Evolutionary conservation across 768 basidiomycete species (phyloP), one percentile per base, ranked within the genome.

Genomic region (Auricularia heimuer): DNA sequence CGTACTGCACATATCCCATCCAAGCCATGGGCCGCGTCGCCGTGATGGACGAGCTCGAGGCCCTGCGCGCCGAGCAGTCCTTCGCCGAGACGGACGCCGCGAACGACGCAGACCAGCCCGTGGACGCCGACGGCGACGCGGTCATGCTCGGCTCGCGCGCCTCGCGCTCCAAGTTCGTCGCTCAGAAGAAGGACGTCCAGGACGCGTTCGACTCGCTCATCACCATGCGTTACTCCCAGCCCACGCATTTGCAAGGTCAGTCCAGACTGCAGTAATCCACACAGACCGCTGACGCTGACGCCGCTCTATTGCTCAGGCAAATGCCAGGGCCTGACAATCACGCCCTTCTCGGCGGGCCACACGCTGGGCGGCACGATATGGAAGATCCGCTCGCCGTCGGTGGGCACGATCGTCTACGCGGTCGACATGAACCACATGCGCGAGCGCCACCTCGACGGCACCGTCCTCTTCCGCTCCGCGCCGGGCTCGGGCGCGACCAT

Each of bases 331-430:
- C 78, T 95, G 70, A 95, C 94, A 1, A 91, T 99, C 68, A 95
- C 94, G 18, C 94, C 97, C 1, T 97, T 94, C 76, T 89, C 91
- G 70, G 90, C 94, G 12, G 97, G 96, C 0, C 95, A 98, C 74
- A 92, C 92, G 0, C 83, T 99, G 16, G 97, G 97, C 66, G 97
- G 96, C 54, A 93, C 95, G 4, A 90, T 99, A 68, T 98, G 94
- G 94, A 98, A 98, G 73, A 90, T 99, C 67, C 87, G 97, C n/a
- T 98, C 95, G 0, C 94, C 97, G 2, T 94, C 94, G 0, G 92
- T 92, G 11, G 96, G 95, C 3, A 98, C 97, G 3, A 89, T 98
- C 39, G 79, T 98, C 33, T 98, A 99, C 73, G 94, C 94, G 8
- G 92, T 98, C 18, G 85, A 94, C 69, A 81, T 98, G 79, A 98